A percentile compares a stretch with the other conserved stretches of the same genome.
These are phyloP conservation scores for Chlamydomonas eustigma DNA, from an alignment of 139 green algal species.

Conservation along the genomic window DNA sequence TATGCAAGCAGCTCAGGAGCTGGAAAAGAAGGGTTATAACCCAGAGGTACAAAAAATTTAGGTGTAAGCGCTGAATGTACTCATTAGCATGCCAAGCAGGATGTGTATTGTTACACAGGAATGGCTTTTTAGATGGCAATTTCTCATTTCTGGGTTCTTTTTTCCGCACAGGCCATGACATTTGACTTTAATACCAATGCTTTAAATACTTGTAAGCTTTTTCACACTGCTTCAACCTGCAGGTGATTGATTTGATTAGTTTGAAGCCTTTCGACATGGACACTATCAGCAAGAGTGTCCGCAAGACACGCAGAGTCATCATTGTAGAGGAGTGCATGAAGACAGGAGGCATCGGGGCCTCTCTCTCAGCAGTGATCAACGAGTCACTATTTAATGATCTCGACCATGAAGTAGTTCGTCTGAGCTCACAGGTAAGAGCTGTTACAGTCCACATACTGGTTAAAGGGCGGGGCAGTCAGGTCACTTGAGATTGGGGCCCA, in stretches of 20 bases:
- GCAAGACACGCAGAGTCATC: slow-evolving; percentile 76
- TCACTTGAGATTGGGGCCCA: background rate
- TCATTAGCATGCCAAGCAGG: no score
- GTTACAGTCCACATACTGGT: background rate
- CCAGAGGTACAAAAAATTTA: no score
- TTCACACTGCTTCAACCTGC: no score
- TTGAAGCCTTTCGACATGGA: slow-evolving; percentile 98
- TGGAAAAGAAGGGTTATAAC: slow-evolving; percentile 82
- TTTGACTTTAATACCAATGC: no score
- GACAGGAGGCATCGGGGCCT: slow-evolving; percentile 89
- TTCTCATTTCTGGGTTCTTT: no score
- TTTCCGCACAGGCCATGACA: no score
- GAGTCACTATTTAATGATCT: slow-evolving; percentile 92
- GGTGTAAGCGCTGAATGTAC: no score
- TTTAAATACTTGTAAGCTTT: no score
- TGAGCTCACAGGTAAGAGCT: slow-evolving; percentile 10
- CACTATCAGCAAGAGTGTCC: slow-evolving; percentile 81
- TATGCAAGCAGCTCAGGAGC: slow-evolving; percentile 65
- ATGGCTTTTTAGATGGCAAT: no score
- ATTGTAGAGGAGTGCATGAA: slow-evolving; percentile 99
- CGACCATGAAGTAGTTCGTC: slow-evolving; percentile 73
- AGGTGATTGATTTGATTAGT: slow-evolving; percentile 94
- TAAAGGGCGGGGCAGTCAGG: background rate
- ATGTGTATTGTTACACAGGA: no score
- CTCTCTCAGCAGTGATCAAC: slow-evolving; percentile 87